Conservation (phyloP, 2,329 filamentous ascomycete genomes). For the Pezizomycotina sp. region DNA sequence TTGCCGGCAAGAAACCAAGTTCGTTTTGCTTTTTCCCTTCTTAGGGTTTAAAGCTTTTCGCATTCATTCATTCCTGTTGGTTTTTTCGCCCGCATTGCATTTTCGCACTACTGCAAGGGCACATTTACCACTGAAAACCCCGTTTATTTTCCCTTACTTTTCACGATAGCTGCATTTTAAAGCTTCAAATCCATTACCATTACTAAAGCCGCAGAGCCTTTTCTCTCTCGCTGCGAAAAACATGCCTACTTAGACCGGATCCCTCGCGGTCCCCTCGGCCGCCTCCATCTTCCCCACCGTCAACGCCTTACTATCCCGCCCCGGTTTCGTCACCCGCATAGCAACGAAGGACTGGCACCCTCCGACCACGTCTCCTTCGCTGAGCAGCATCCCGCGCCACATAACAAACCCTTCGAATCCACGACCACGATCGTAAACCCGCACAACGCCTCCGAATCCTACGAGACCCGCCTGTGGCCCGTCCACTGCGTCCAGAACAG, state of each 20-base stretch:
- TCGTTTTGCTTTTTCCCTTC: no score
- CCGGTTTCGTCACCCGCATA: slow-evolving; percentile 52
- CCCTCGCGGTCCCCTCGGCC: slow-evolving; percentile 64
- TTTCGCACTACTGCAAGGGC: no score
- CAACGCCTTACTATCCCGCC: slow-evolving; percentile 55
- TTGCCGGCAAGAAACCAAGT: no score
- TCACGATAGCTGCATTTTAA: slow-evolving; percentile 7
- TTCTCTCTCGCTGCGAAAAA: slow-evolving; percentile 16
- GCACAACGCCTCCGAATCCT: slow-evolving; percentile 42
- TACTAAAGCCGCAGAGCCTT: slow-evolving; percentile 1
- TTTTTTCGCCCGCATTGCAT: no score
- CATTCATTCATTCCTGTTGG: no score
- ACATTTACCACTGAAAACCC: slow-evolving; percentile 1
- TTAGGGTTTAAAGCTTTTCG: no score
- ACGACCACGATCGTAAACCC: slow-evolving; percentile 50
- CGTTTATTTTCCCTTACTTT: not conserved
- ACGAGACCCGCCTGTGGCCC: slow-evolving; percentile 64
- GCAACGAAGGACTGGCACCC: slow-evolving; percentile 94
- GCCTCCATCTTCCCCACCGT: slow-evolving; percentile 52
- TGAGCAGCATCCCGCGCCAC: slow-evolving; percentile 48
- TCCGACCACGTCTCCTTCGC: slow-evolving; percentile 74
- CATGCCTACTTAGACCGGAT: slow-evolving; percentile 46
- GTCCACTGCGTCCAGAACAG: slow-evolving; percentile 70
- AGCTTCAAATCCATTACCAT: slow-evolving; percentile 8
- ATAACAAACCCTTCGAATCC: slow-evolving; percentile 52